Percentiles rank a stretch among this genome's conserved stretches.
Conservation (phyloP, 2,329 filamentous ascomycete species). For the Colletotrichum navitas region DNA sequence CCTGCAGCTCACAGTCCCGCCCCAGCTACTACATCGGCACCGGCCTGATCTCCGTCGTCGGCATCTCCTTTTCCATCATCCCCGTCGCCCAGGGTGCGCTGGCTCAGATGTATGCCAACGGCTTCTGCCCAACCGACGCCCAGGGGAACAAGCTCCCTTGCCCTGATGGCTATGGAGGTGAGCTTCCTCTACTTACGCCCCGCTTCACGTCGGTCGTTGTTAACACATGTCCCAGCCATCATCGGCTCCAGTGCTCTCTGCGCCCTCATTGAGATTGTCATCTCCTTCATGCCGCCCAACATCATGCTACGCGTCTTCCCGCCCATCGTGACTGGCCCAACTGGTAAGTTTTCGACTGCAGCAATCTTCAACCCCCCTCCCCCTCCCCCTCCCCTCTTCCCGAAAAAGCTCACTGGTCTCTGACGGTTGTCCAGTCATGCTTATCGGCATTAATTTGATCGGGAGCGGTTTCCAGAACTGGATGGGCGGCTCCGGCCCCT, state of each 20-base stretch:
- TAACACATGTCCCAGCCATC: constrained; percentile 64
- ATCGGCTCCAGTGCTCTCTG: constrained; percentile 77
- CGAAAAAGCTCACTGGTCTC: background rate
- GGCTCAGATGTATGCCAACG: constrained; percentile 81
- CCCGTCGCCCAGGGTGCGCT: constrained; percentile 79
- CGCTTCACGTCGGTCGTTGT: background rate
- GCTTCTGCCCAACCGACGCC: constrained; percentile 71
- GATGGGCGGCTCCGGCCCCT: constrained; percentile 79
- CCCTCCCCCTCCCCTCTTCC: too few species aligned
- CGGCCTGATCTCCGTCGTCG: constrained; percentile 83
- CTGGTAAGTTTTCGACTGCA: constrained; percentile 51
- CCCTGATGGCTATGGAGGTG: constrained; percentile 77
- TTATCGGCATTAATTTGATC: constrained; percentile 82
- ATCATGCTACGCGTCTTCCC: constrained; percentile 81
- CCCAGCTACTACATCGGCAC: constrained; percentile 80
- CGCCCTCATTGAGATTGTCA: constrained; percentile 76
- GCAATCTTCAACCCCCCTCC: constrained; percentile 45
- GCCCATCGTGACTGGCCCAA: constrained; percentile 81
- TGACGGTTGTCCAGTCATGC: constrained; percentile 57
- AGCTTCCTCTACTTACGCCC: background rate
- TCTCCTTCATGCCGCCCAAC: constrained; percentile 80
- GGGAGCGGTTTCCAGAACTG: constrained; percentile 80
- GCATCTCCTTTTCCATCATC: constrained; percentile 83
- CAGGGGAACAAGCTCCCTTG: constrained; percentile 78
- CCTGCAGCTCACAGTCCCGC: constrained; percentile 17